These are phyloP conservation scores for Coelastrella sp. DNA, from an alignment of 139 green algal species.

Conservation along the genomic window DNA sequence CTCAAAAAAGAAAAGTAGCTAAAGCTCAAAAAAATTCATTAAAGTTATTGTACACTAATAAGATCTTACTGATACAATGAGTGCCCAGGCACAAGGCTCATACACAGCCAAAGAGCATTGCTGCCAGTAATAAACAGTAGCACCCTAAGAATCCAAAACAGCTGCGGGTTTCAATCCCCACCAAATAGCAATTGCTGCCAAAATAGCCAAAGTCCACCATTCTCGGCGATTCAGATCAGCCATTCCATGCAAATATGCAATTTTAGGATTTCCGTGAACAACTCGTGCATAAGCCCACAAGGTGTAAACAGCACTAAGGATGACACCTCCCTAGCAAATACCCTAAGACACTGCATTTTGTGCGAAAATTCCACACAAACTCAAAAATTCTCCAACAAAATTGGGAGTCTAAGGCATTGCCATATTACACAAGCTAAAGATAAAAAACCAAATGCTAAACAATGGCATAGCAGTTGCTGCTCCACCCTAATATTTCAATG, in stretches of 20 bases:
- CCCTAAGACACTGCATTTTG: slow-evolving; percentile 8
- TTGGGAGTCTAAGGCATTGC: slow-evolving; percentile 21
- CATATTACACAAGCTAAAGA: slow-evolving; percentile 28
- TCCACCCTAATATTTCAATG: slow-evolving; percentile 74
- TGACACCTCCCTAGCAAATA: slow-evolving; percentile 7
- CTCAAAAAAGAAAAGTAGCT: no score
- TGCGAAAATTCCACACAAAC: slow-evolving; percentile 39
- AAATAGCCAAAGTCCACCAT: slow-evolving; percentile 8
- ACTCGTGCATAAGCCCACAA: slow-evolving; percentile 24
- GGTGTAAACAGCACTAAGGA: slow-evolving; percentile 4
- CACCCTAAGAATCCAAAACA: slow-evolving; percentile 20
- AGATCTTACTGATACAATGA: not conserved
- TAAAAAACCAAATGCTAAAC: slow-evolving; percentile 75
- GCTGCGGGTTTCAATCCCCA: slow-evolving; percentile 14
- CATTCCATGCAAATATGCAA: slow-evolving; percentile 3
- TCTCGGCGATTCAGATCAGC: slow-evolving; percentile 28
- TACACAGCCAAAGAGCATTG: slow-evolving; percentile 2
- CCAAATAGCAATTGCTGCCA: not conserved
- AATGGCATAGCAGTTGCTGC: slow-evolving; percentile 70
- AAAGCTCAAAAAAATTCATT: no score
- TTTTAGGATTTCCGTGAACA: slow-evolving; percentile 26
- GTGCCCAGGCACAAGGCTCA: not conserved
- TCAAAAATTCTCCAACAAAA: slow-evolving; percentile 19
- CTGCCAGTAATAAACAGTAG: slow-evolving; percentile 20
- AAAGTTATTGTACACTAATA: no score